Base-by-base conservation (phyloP, 495 filamentous ascomycete genomes). In the Trichoderma gamsii region DNA sequence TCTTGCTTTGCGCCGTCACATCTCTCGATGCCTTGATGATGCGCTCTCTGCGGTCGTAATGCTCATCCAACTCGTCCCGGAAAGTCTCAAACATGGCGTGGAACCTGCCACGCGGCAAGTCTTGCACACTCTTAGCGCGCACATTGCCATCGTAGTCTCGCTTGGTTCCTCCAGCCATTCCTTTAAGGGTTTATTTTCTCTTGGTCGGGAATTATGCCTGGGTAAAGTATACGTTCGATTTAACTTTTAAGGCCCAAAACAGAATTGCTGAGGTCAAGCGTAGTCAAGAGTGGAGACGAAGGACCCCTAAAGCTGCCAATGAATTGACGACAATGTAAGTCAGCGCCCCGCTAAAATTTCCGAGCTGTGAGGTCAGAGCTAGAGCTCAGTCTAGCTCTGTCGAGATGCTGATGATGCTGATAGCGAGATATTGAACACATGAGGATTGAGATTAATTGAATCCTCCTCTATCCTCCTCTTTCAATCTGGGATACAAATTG, bases 1-100 rank as follows among this genome's bases (percentile, higher is more conserved):
- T 98, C 84, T 99, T 99, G 79, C 92, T 97, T 51, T 91, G 76
- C 0, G 91, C 93, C 9, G 96, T 99, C 69, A 98, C 89, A 79
- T 98, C 95, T 51, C 94, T 82, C 16, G 90, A 92, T 2, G 87
- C 87, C 79, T 97, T 98, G 69, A 94, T 91, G 67, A 97, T 85
- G 32, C 90, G 85, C 77, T 97, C 93, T 44, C 95, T 87, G 15
- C 94, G 88, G 78, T 97, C 96, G 71, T 99, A 91, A 74, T 99
- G 94, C 77, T 92, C 88, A 73, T 98, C 96, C 8, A 99, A 83
- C 77, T 97, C 94, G 69, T 88, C 79, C 69, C 93, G 89, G 74
- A 98, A 94, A 41, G 72, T 77, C 74, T 90, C 89, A 72, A 99
- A 99, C 84, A 97, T 92, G 63, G 88, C 81, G 67, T 90, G 85